phyloP scores from a whole-genome alignment of 2,329 filamentous ascomycete species.

The Rutstroemia sp. region DNA sequence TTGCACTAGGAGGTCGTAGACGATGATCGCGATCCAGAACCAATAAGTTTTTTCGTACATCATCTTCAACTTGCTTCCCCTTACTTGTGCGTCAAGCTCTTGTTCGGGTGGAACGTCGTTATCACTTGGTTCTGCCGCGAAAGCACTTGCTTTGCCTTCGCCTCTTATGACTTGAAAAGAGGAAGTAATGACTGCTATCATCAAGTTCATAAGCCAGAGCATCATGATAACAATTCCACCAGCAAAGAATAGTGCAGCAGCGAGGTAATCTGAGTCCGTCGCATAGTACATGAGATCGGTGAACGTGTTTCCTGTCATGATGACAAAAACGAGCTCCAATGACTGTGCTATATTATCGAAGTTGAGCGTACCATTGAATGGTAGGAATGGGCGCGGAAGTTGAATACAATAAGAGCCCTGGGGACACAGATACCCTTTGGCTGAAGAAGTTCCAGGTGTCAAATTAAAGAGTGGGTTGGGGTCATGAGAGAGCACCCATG shows the following conservation, averaged over 20 bases:
- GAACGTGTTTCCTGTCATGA: constrained; percentile 98
- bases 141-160: constrained; percentile 89
- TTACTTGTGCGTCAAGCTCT: constrained; percentile 32
- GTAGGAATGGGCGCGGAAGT: constrained; percentile 50
- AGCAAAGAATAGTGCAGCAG: constrained; percentile 71
- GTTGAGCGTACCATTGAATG: constrained; percentile 77
- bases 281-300: constrained; percentile 92
- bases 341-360: constrained; percentile 95
- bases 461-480: constrained; percentile 33
- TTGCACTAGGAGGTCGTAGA: constrained; percentile 72
- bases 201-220: constrained; percentile 90
- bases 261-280: constrained; percentile 83
- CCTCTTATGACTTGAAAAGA: constrained; percentile 98
- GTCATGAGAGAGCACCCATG: constrained; percentile 54
- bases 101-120: constrained; percentile 30
- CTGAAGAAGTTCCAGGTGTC: constrained; percentile 39
- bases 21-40: constrained; percentile 76
- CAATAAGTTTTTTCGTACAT: constrained; percentile 66
- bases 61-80: constrained; percentile 50
- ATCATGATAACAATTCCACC: constrained; percentile 82
- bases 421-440: constrained; percentile 87
- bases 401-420: constrained; percentile 76
- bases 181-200: constrained; percentile 95
- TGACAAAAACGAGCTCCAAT: constrained; percentile 88
- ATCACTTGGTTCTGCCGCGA: constrained; percentile 67